Evolutionary conservation across 345 rosid species (phyloP).

Genomic region (Gossypium thurberi): DNA sequence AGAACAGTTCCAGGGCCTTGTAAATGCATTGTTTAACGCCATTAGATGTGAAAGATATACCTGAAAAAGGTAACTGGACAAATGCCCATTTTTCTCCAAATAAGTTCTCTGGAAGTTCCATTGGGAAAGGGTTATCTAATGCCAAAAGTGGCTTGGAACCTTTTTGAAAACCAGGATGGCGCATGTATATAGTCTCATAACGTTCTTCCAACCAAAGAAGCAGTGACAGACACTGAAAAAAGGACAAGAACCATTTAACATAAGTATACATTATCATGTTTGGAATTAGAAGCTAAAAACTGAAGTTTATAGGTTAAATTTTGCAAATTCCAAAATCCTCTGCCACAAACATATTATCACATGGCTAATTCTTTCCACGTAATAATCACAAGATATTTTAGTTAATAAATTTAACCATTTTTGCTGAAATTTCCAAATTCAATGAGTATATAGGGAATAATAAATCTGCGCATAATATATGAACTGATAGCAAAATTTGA

Average conservation of each 20-base stretch:
- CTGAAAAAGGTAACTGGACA: conserved; percentile 85
- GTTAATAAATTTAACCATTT: no score
- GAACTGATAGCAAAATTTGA: not conserved
- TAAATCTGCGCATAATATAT: no score
- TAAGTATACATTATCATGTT: not conserved
- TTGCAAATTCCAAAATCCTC: no score
- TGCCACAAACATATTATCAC: no score
- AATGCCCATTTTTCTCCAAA: conserved; percentile 94
- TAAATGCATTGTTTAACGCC: not conserved
- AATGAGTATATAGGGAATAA: no score
- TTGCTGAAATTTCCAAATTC: no score
- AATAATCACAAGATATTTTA: no score
- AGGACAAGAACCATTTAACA: not conserved
- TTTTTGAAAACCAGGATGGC: conserved; percentile 92
- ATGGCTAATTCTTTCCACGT: no score
- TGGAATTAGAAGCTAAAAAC: not conserved
- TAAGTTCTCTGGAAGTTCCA: conserved; percentile 87
- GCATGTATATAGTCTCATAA: conserved; percentile 67
- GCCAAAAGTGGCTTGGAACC: conserved; percentile 76
- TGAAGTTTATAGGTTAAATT: not conserved
- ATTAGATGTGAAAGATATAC: conserved; percentile 12
- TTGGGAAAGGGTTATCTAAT: conserved; percentile 84
- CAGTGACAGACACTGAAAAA: conserved; percentile 70
- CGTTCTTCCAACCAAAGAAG: conserved; percentile 91
- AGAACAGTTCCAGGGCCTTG: not conserved